Percentiles rank a stretch among this genome's conserved stretches.
These are phyloP conservation scores for Nitzschia palea DNA, from an alignment of 108 stramenopile genomes.

Conservation along the genomic window DNA sequence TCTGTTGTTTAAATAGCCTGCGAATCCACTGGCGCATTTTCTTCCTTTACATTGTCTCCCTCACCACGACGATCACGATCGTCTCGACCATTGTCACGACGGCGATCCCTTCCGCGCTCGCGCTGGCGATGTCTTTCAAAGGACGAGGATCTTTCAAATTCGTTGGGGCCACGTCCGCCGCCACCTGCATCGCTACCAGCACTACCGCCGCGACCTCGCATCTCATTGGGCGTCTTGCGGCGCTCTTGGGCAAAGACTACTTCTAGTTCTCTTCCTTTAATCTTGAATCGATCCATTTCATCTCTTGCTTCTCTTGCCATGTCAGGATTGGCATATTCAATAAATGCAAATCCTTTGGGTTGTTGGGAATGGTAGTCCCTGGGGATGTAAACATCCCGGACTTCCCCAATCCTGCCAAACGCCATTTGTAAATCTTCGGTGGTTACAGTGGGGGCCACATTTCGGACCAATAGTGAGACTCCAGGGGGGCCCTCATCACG, in stretches of 20 bases:
- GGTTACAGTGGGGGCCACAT: slow-evolving; percentile 69
- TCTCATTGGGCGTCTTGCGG: slow-evolving; percentile 86
- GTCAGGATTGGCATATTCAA: slow-evolving; percentile 84
- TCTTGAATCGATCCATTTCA: slow-evolving; percentile 86
- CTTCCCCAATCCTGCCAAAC: slow-evolving; percentile 84
- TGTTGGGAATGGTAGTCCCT: slow-evolving; percentile 84
- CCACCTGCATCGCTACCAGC: slow-evolving; percentile 12
- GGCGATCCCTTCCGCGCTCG: slow-evolving; percentile 40
- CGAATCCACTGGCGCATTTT: background rate
- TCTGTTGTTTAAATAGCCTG: background rate
- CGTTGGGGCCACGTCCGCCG: slow-evolving; percentile 2
- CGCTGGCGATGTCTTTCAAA: slow-evolving; percentile 77
- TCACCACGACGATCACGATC: background rate
- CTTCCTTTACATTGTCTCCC: background rate
- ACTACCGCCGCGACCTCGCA: slow-evolving; percentile 57
- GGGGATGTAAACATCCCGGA: slow-evolving; percentile 89
- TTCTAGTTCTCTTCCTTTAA: slow-evolving; percentile 85
- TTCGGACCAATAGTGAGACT: slow-evolving; percentile 81
- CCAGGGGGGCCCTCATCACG: slow-evolving; percentile 85
- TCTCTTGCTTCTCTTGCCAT: slow-evolving; percentile 80
- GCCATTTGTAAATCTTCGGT: slow-evolving; percentile 71
- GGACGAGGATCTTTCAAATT: slow-evolving; percentile 62
- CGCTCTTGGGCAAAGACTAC: slow-evolving; percentile 91
- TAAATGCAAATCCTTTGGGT: slow-evolving; percentile 88
- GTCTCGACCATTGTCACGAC: slow-evolving; percentile 2